Percentiles rank a stretch among this genome's conserved stretches.
phyloP scores from a whole-genome alignment of 495 filamentous ascomycete species.

The Hypomontagnella submonticulosa region DNA sequence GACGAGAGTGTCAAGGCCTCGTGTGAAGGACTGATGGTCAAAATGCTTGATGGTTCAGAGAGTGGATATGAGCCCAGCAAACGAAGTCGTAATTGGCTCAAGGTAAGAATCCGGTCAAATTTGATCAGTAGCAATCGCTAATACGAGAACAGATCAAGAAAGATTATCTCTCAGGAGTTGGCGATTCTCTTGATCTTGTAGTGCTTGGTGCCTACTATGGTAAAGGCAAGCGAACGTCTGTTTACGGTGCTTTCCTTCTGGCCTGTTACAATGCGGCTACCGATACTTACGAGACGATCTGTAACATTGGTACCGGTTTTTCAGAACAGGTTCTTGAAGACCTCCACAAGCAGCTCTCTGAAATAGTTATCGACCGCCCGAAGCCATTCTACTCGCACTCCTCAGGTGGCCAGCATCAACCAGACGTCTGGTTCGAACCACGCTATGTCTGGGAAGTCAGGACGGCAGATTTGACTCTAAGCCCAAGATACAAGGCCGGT shows the following conservation, averaged over 20 bases:
- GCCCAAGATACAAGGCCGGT: conserved; percentile 89
- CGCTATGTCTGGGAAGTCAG: conserved; percentile 97
- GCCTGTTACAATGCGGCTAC: conserved; percentile 86
- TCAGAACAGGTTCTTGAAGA: conserved; percentile 87
- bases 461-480: conserved; percentile 92
- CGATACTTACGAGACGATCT: conserved; percentile 91
- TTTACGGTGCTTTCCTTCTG: conserved; percentile 94
- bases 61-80: conserved; percentile 95
- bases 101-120: conserved; percentile 63
- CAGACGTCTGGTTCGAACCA: conserved; percentile 98
- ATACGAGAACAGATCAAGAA: conserved; percentile 79
- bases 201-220: conserved; percentile 95
- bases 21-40: conserved; percentile 98
- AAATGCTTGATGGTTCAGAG: conserved; percentile 94
- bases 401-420: conserved; percentile 85
- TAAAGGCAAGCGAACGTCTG: conserved; percentile 91
- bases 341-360: conserved; percentile 75
- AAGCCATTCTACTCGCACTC: conserved; percentile 96
- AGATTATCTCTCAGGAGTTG: conserved; percentile 91
- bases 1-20: conserved; percentile 94
- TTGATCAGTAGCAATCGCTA: conserved; percentile 23
- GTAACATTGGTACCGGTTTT: conserved; percentile 98
- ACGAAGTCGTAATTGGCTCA: conserved; percentile 96
- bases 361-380: conserved; percentile 82
- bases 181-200: conserved; percentile 96